Evolutionary conservation across 169 alveolate genomes (phyloP), one percentile per base, ranked within the genome.

Genomic region (Plasmodium inui): DNA sequence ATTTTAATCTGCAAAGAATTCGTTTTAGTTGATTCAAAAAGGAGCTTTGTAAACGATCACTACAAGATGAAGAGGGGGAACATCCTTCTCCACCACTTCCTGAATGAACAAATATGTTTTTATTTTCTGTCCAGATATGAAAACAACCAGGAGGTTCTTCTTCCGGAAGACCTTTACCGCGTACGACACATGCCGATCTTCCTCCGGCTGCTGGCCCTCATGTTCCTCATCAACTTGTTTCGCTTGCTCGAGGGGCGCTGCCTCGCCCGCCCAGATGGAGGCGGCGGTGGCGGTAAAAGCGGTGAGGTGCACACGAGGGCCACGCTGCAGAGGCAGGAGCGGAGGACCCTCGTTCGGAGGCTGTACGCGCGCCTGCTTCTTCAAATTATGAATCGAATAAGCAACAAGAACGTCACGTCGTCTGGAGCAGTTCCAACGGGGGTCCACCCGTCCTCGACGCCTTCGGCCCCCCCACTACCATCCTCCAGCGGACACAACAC

Each of bases 401-500:
- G 32, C 10, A 61, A 61, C 74, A 61, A 61, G 32, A 61, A 19
- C 3, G 74, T 61, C 34, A 0, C 74, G 34, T n/a, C 74, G 4
- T 22, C 28, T 26, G 74, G 74, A 22, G 32, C 3, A 61, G 0
- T 3, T 26, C 32, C 57, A 10, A 46, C n/a, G n/a, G 57, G 57
- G 57, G 57, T 1, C 50, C 5, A 3, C n/a, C n/a, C n/a, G n/a
- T n/a, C n/a, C n/a, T n/a, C n/a, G 39, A 34, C 39, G 2, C 5
- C n/a, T 1, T 9, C 83, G 19, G 81, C 81, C 9, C 71, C 96
- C 12, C 96, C 96, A 6, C 73, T 95, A 44, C 96, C 96, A 1
- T 92, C 93, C n/a, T 92, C 96, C 37, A 26, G 81, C 72, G 94
- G 93, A 37, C 95, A 95, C 82, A 95, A 92, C 57, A 57, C 82